Conservation (phyloP, 2,329 filamentous ascomycete species). For the Venturiaceae sp. region DNA sequence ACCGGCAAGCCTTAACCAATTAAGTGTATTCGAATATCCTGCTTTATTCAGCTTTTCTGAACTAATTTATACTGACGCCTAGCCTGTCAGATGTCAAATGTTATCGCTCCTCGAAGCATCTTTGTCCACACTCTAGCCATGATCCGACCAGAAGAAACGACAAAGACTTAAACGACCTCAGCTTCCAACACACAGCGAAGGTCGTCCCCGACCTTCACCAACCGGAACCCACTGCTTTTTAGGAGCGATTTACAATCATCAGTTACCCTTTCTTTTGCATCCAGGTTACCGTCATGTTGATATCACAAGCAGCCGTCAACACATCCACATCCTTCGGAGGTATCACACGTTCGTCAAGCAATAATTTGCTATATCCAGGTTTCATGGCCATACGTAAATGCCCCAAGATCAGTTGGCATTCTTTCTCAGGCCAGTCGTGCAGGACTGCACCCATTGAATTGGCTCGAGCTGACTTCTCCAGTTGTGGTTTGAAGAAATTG, state of each 20-base stretch:
- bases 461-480: constrained; percentile 18
- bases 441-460: constrained; percentile 22
- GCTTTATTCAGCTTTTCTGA: too few relatives aligned
- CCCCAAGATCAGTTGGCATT: constrained; percentile 19
- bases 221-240: background rate
- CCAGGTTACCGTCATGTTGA: constrained; percentile 8
- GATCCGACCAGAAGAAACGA: too few relatives aligned
- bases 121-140: too few relatives aligned
- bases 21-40: too few relatives aligned
- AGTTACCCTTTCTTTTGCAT: constrained; percentile 6
- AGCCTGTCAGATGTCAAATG: too few relatives aligned
- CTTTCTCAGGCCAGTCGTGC: constrained; percentile 23
- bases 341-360: constrained; percentile 22
- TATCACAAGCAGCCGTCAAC: constrained; percentile 8
- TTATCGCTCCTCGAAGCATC: too few relatives aligned
- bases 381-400: constrained; percentile 18
- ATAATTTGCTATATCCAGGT: constrained; percentile 16
- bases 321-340: constrained; percentile 18
- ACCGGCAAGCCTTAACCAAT: too few relatives aligned
- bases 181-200: background rate
- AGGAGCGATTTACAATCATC: constrained; percentile 8
- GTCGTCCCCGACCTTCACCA: background rate
- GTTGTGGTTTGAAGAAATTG: constrained; percentile 23
- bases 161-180: background rate
- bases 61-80: too few relatives aligned